Conservation (phyloP, 441 rosid species). For the Metrosideros polymorpha region DNA sequence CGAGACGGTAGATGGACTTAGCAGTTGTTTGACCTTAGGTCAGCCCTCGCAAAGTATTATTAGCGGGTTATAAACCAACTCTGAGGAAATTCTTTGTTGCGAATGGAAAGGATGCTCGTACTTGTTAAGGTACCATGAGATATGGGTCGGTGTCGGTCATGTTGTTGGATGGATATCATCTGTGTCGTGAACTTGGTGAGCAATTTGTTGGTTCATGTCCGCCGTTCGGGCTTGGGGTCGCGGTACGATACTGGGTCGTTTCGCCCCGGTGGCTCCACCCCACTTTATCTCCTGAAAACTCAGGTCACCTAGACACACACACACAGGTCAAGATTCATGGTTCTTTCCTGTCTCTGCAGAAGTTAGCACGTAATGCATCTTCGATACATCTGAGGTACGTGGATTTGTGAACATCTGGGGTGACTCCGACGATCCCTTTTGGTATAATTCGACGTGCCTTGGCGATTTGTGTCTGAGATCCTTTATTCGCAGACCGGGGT, state of each 20-base stretch:
- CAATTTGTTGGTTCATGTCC: neutral
- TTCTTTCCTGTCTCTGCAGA: neutral
- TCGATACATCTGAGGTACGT: neutral
- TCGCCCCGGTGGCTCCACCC: neutral
- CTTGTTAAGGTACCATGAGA: neutral
- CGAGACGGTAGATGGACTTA: neutral
- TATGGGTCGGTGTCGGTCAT: neutral
- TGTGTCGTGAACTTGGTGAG: neutral
- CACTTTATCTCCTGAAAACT: neutral
- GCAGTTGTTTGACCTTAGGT: neutral
- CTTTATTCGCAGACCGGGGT: neutral
- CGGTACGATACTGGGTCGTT: neutral
- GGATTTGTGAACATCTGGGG: neutral
- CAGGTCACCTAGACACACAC: neutral
- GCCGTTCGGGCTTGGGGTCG: neutral
- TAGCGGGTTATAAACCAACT: neutral
- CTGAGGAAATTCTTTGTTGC: fast-evolving
- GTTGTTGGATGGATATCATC: neutral
- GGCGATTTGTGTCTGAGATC: neutral
- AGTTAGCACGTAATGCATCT: neutral
- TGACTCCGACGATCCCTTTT: neutral
- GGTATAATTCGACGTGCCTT: fast-evolving
- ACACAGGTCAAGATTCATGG: neutral
- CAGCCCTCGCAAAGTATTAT: neutral
- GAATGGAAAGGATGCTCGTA: neutral